phyloP scores from a whole-genome alignment of 768 basidiomycete genomes.

The Pilatotrama ljubarskyi region DNA sequence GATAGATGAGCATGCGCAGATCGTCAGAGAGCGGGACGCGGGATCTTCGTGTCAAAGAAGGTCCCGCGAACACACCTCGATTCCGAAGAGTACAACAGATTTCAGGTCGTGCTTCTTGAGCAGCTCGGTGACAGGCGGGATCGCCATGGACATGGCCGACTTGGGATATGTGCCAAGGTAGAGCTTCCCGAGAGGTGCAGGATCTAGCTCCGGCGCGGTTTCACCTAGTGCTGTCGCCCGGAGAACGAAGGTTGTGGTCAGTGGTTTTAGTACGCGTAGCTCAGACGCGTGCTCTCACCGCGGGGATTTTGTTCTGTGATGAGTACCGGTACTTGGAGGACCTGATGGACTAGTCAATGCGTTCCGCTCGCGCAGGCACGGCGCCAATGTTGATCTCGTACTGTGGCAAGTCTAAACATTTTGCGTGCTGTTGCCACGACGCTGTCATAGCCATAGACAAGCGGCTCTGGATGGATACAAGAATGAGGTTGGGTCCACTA shows the following conservation, averaged over 20 bases:
- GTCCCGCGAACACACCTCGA: slow-evolving; percentile 62
- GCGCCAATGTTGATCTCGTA: slow-evolving; percentile 28
- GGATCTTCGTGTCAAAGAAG: not conserved
- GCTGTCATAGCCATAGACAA: slow-evolving; percentile 70
- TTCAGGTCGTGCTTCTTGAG: slow-evolving; percentile 50
- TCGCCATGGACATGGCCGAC: slow-evolving; percentile 84
- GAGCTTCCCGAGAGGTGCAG: slow-evolving; percentile 52
- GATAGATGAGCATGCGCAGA: not conserved
- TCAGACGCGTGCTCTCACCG: slow-evolving; percentile 45
- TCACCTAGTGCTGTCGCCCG: slow-evolving; percentile 58
- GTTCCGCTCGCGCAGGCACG: no score
- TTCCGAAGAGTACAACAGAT: slow-evolving; percentile 79
- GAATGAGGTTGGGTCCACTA: not conserved
- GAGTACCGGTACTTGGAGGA: slow-evolving; percentile 70
- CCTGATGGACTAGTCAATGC: slow-evolving; percentile 34
- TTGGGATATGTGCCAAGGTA: slow-evolving; percentile 70
- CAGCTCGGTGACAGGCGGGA: slow-evolving; percentile 57
- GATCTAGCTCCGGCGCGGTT: slow-evolving; percentile 63
- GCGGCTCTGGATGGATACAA: slow-evolving; percentile 35
- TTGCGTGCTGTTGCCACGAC: slow-evolving; percentile 72
- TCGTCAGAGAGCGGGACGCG: not conserved
- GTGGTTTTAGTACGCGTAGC: not conserved
- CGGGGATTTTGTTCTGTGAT: slow-evolving; percentile 82
- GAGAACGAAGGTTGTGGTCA: not conserved
- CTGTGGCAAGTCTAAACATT: slow-evolving; percentile 76